Conservation (phyloP, 2,329 filamentous ascomycete genomes). For the Diaporthe sp. region DNA sequence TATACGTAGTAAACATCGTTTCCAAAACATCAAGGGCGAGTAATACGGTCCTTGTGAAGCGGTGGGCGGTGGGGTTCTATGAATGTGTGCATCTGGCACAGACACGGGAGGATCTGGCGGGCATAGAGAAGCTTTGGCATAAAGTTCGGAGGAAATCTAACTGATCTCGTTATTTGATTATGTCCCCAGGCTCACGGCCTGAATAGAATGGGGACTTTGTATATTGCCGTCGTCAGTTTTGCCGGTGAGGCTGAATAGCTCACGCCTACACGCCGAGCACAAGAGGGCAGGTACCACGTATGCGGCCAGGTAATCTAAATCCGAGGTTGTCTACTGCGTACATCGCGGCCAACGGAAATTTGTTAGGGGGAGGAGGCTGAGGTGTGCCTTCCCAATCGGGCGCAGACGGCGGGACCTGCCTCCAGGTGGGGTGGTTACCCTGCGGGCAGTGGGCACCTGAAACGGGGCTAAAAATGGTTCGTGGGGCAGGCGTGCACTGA, state of each 20-base stretch:
- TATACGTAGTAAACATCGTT: constrained; percentile 4
- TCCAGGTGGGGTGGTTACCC: constrained; percentile 2
- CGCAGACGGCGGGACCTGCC: neutral
- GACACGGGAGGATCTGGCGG: neutral
- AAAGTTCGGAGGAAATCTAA: constrained; percentile 30
- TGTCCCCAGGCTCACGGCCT: constrained; percentile 3
- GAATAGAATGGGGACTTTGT: neutral
- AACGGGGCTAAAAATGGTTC: constrained; percentile 28
- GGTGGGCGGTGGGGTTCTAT: neutral
- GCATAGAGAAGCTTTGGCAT: constrained; percentile 17
- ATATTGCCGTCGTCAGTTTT: constrained; percentile 28
- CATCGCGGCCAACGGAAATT: constrained; percentile 13
- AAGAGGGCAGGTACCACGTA: neutral
- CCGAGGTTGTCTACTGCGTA: constrained; percentile 3
- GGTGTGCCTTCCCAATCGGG: constrained; percentile 15
- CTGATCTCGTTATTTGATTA: constrained; percentile 18
- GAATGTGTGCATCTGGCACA: constrained; percentile 7
- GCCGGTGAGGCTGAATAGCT: constrained; percentile 22
- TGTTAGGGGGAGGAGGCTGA: constrained; percentile 20
- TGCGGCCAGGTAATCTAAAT: constrained; percentile 10
- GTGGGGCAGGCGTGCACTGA: constrained; percentile 23
- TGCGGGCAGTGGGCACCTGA: constrained; percentile 17
- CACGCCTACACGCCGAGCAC: neutral
- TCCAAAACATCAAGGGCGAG: constrained; percentile 8
- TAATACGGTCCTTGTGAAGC: neutral